These are phyloP conservation scores for Diaporthe capsici DNA, from an alignment of 2,329 filamentous ascomycete species.

Conservation along the genomic window DNA sequence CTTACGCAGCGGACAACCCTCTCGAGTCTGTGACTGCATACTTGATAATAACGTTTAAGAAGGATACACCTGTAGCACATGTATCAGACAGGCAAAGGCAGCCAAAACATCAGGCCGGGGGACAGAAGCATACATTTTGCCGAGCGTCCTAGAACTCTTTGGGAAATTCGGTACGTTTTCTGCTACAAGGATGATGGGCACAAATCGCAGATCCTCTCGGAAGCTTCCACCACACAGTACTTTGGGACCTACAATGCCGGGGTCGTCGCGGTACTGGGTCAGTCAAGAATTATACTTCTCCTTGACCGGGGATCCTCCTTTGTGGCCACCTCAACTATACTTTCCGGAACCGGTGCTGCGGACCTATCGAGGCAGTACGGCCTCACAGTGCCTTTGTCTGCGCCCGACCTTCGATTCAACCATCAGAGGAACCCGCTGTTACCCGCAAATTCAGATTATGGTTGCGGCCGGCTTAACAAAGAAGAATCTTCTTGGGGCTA, in stretches of 20 bases:
- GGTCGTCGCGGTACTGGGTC: background rate
- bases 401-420: background rate
- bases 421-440: background rate
- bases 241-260: background rate
- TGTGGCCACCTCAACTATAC: background rate
- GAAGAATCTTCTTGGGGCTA: background rate
- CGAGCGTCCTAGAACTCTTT: background rate
- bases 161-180: no score
- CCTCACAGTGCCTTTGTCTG: background rate
- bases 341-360: background rate
- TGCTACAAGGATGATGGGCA: background rate
- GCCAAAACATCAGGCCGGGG: background rate
- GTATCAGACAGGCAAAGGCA: background rate
- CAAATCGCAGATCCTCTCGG: background rate
- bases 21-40: background rate
- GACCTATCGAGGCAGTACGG: background rate
- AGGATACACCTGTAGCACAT: background rate
- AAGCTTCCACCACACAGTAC: background rate
- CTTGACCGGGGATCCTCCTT: background rate
- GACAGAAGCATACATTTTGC: background rate
- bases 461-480: background rate
- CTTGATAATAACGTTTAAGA: background rate
- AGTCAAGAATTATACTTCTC: background rate
- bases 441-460: background rate
- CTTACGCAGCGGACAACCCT: slow-evolving; percentile 26